Percentiles rank a stretch among this genome's conserved stretches.
These are phyloP conservation scores for Backusella sp. DNA, from an alignment of 192 early-diverging fungal genomes.

Conservation along the genomic window DNA sequence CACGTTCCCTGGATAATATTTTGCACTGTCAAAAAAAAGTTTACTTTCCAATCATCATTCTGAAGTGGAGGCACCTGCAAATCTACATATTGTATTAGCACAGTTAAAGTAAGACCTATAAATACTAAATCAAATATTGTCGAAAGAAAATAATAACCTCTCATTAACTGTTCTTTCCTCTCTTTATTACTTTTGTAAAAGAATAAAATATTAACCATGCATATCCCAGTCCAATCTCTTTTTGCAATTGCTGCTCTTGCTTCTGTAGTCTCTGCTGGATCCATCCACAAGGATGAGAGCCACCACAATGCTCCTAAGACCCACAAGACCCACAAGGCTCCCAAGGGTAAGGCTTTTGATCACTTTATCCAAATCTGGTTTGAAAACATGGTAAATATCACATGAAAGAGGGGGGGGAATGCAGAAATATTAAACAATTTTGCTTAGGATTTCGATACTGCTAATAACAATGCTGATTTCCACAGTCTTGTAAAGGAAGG, in stretches of 20 bases:
- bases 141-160: background rate
- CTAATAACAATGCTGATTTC: background rate
- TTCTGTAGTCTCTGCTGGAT: conserved; percentile 8
- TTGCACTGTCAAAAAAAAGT: background rate
- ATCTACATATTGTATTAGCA: background rate
- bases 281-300: background rate
- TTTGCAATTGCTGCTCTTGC: conserved; percentile 14
- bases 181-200: background rate
- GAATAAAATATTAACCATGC: background rate
- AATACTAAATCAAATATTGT: background rate
- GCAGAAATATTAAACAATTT: background rate
- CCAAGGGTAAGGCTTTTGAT: conserved; percentile 28
- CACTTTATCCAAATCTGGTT: conserved; percentile 30
- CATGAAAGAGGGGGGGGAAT: background rate
- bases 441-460: background rate
- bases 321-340: background rate
- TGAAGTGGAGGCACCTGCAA: background rate
- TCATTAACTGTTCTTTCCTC: background rate
- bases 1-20: background rate
- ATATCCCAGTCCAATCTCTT: conserved; percentile 15
- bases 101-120: background rate
- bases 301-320: background rate
- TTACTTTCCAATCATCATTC: background rate
- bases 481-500: background rate
- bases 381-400: conserved; percentile 17